phyloP scores from a whole-genome alignment of 2,329 filamentous ascomycete species.

The Exophiala calicioides region DNA sequence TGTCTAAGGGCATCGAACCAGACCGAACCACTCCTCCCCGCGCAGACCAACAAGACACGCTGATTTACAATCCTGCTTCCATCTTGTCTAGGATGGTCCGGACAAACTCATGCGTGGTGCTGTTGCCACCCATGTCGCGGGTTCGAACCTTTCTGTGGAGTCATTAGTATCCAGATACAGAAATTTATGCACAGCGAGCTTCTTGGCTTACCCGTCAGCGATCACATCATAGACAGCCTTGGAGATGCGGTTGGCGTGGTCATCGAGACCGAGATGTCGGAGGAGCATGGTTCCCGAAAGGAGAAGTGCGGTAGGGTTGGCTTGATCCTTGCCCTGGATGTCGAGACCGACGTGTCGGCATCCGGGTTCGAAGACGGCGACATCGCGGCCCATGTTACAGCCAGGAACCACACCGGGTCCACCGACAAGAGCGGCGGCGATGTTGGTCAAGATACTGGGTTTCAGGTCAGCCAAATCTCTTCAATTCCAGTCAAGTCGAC shows the following conservation, averaged over 20 bases:
- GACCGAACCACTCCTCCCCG: no score
- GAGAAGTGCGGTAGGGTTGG: conserved; percentile 94
- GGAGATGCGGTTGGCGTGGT: conserved; percentile 97
- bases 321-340: conserved; percentile 99
- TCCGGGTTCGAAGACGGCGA: conserved; percentile 97
- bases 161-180: conserved; percentile 4
- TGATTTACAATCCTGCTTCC: conserved; percentile 67
- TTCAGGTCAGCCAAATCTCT: background rate
- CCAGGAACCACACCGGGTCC: conserved; percentile 96
- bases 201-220: conserved; percentile 73
- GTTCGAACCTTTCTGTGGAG: conserved; percentile 74
- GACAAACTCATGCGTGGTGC: conserved; percentile 93
- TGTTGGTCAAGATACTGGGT: conserved; percentile 87
- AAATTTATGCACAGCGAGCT: no score
- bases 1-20: no score
- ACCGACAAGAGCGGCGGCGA: conserved; percentile 93
- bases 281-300: conserved; percentile 96
- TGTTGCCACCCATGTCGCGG: conserved; percentile 90
- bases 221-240: conserved; percentile 78
- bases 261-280: conserved; percentile 93
- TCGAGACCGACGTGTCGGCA: conserved; percentile 99
- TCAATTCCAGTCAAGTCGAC: no score
- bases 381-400: conserved; percentile 99
- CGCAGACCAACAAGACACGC: no score
- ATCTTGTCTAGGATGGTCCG: conserved; percentile 92